phyloP scores from a whole-genome alignment of 208 protist species.

The Naegleria gruberi region DNA sequence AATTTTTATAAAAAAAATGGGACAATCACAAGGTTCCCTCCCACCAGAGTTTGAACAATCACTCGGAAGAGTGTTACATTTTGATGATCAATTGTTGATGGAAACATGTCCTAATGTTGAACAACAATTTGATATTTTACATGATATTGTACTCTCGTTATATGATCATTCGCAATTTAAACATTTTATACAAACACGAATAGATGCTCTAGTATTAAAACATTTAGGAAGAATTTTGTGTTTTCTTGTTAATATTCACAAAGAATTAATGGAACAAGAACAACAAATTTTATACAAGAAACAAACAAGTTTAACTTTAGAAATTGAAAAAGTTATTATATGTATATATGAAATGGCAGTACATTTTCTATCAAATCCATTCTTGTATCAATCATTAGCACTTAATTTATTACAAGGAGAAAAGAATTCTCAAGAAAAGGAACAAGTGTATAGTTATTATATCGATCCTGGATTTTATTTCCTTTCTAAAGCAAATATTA shows the following conservation, averaged over 20 bases:
- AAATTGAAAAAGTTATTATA: background rate
- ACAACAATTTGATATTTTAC: background rate
- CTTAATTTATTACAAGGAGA: background rate
- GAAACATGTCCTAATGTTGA: background rate
- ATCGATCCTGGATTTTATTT: background rate
- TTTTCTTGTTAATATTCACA: background rate
- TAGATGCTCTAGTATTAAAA: background rate
- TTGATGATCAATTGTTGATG: background rate
- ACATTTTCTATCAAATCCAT: background rate
- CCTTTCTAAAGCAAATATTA: background rate
- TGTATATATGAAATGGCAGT: background rate
- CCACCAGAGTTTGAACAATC: background rate
- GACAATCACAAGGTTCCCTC: background rate
- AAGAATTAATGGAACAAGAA: background rate
- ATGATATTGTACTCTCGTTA: background rate
- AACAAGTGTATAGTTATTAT: background rate
- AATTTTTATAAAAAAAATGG: background rate
- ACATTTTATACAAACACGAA: background rate
- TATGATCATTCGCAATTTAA: background rate
- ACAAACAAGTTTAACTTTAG: background rate
- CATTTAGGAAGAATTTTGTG: background rate
- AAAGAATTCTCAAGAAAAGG: background rate
- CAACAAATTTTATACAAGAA: background rate
- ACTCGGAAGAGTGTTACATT: background rate
- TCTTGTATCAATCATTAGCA: background rate